Conservation (phyloP, 371 early-diverging fungal genomes). For the Dichotomocladium elegans region DNA sequence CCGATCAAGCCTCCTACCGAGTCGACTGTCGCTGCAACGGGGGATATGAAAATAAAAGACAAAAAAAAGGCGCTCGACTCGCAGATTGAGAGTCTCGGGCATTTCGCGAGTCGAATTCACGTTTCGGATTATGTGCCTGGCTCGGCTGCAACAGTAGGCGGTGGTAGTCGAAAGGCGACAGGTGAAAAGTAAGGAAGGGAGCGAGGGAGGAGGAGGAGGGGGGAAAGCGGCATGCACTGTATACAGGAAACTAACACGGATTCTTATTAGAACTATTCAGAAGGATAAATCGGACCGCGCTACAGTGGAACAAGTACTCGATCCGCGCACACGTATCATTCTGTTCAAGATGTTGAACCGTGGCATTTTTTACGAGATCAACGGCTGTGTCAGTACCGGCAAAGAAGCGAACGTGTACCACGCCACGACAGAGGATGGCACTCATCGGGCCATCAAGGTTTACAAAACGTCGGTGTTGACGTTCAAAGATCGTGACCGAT, state of each 20-base stretch:
- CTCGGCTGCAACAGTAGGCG: conserved; percentile 38
- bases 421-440: conserved; percentile 80
- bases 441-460: conserved; percentile 94
- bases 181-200: conserved; percentile 59
- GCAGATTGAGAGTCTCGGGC: conserved; percentile 57
- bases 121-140: conserved; percentile 45
- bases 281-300: conserved; percentile 97
- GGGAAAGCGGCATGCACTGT: background rate
- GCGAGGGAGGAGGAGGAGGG: background rate
- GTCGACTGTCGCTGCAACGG: conserved; percentile 16
- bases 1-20: conserved; percentile 17
- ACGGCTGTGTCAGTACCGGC: conserved; percentile 98
- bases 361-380: conserved; percentile 87
- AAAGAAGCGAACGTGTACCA: conserved; percentile 99
- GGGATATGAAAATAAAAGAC: conserved; percentile 16
- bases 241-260: background rate
- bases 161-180: conserved; percentile 77
- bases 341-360: conserved; percentile 94
- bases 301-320: conserved; percentile 97
- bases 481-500: conserved; percentile 99
- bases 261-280: conserved; percentile 21
- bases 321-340: conserved; percentile 96
- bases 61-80: conserved; percentile 40
- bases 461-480: conserved; percentile 99
- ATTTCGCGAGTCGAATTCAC: conserved; percentile 61